Percentiles rank a stretch among this genome's conserved stretches.
Conservation (phyloP, 2,329 filamentous ascomycete species). For the Sporothrix dimorphospora region DNA sequence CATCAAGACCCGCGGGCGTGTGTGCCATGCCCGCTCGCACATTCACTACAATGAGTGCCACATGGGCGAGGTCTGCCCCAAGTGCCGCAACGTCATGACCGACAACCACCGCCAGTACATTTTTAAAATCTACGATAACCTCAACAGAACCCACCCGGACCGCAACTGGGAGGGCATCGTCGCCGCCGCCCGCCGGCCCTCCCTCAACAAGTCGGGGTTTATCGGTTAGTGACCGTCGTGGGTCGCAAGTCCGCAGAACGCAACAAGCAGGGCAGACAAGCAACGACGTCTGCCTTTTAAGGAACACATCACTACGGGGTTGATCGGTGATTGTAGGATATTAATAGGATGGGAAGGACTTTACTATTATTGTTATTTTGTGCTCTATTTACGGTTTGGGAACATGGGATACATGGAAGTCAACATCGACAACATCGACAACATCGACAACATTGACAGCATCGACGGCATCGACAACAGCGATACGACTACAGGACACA, state of each 20-base stretch:
- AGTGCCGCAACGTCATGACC: conserved; percentile 11
- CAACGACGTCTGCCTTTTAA: no score
- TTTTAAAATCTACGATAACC: not conserved
- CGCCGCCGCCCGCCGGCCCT: not conserved
- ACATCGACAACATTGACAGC: no score
- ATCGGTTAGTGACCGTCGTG: not conserved
- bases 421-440: not conserved
- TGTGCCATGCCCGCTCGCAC: not conserved
- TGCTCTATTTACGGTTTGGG: not conserved
- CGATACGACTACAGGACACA: not conserved
- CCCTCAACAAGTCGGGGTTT: not conserved
- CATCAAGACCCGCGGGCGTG: not conserved
- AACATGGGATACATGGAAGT: not conserved
- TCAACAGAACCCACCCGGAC: conserved; percentile 19
- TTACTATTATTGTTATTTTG: not conserved
- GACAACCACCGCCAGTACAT: conserved; percentile 11
- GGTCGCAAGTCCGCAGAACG: no score
- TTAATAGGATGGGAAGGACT: not conserved
- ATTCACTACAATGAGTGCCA: not conserved
- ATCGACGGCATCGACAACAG: not conserved
- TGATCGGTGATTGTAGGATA: not conserved
- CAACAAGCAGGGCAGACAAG: no score
- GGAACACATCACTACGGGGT: not conserved
- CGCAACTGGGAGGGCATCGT: conserved; percentile 25
- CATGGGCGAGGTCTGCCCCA: conserved; percentile 13